phyloP scores from a whole-genome alignment of 2,329 filamentous ascomycete genomes.

The Fusarium continuum region DNA sequence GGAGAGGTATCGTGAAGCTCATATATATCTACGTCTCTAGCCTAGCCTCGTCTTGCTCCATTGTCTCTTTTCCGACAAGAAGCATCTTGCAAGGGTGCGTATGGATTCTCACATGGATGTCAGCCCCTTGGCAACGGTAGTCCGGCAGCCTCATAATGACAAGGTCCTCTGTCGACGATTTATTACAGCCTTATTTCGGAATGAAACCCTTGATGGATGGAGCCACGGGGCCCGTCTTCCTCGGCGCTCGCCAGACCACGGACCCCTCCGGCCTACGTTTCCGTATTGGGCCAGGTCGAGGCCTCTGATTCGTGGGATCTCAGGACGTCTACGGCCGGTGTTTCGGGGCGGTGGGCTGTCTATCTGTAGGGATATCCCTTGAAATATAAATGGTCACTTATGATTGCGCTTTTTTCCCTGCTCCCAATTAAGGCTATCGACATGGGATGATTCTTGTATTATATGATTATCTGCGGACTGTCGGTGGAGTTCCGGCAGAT shows the following conservation, averaged over 20 bases:
- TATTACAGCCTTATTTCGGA: constrained; percentile 20
- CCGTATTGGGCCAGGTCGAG: constrained; percentile 22
- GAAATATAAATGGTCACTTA: not conserved
- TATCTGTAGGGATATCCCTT: constrained; percentile 13
- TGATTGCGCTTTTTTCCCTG: not conserved
- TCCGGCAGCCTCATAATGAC: constrained; percentile 27
- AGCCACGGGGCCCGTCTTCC: not conserved
- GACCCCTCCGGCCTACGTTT: constrained; percentile 18
- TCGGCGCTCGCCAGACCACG: constrained; percentile 1
- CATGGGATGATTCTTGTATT: constrained; percentile 1
- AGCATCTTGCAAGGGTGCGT: not conserved
- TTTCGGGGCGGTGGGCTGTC: constrained; percentile 20
- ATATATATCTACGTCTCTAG: constrained; percentile 6
- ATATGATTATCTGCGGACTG: not conserved
- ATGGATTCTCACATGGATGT: not conserved
- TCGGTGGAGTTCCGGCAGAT: constrained; percentile 1
- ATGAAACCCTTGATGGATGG: not conserved
- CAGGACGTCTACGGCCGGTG: not conserved
- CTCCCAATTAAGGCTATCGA: not conserved
- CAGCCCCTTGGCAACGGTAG: constrained; percentile 32
- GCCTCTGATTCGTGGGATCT: constrained; percentile 35
- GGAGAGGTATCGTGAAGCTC: constrained; percentile 15
- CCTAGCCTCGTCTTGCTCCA: too few species aligned
- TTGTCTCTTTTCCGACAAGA: constrained; percentile 6
- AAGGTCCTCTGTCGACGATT: not conserved